These are phyloP conservation scores for Cladosporium sp. DNA, from an alignment of 2,329 filamentous ascomycete species.

Conservation along the genomic window DNA sequence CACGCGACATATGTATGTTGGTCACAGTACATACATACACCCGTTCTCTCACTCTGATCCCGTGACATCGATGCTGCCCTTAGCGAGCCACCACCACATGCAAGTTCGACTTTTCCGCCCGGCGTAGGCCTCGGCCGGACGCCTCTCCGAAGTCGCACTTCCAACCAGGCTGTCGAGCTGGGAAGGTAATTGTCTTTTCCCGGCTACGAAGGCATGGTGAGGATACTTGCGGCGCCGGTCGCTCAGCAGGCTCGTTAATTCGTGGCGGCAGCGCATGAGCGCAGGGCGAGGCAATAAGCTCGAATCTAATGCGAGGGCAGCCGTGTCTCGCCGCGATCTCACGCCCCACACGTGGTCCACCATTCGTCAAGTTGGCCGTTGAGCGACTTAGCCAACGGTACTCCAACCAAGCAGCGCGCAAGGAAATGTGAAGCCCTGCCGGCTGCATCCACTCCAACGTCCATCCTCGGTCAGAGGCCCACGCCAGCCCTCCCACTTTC, in stretches of 20 bases:
- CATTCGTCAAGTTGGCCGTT: slow-evolving; percentile 15
- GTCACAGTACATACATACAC: not conserved
- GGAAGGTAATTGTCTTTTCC: not conserved
- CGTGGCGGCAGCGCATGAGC: not conserved
- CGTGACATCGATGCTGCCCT: not conserved
- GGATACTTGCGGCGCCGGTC: not conserved
- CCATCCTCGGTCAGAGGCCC: not conserved
- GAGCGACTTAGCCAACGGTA: not conserved
- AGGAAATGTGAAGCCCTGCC: not conserved
- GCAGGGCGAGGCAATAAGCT: not conserved
- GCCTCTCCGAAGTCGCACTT: not conserved
- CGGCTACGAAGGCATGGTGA: not conserved
- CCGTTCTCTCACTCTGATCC: not conserved
- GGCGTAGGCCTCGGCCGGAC: not conserved
- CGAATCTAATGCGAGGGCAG: slow-evolving; percentile 17
- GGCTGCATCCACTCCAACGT: slow-evolving; percentile 3
- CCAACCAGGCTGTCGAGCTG: not conserved
- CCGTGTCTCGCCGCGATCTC: slow-evolving; percentile 13
- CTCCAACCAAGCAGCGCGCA: slow-evolving; percentile 4
- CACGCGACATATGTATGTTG: not conserved
- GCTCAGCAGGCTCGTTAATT: not conserved
- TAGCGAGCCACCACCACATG: not conserved
- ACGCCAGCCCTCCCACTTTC: slow-evolving; percentile 8
- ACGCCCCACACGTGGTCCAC: not conserved
- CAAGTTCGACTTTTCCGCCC: not conserved